phyloP scores from a whole-genome alignment of 192 early-diverging fungal species.

The Coemansia sp. region DNA sequence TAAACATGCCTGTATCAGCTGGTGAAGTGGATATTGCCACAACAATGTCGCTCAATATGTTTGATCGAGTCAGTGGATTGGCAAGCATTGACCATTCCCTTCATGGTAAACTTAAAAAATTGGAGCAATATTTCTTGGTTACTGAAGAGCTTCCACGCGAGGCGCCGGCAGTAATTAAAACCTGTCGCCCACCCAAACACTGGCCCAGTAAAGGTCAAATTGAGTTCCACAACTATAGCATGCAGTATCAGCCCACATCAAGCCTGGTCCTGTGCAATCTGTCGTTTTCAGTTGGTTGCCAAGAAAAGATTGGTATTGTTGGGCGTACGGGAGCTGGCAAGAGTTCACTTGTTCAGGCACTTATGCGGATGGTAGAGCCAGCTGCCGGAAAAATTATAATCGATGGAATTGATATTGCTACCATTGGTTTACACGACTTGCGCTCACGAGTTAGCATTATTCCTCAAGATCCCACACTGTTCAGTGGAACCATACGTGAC shows the following conservation, averaged over 20 bases:
- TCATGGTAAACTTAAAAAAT: not conserved
- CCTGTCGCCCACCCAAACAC: conserved; percentile 47
- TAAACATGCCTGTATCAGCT: not conserved
- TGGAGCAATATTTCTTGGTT: not conserved
- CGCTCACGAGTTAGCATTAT: conserved; percentile 63
- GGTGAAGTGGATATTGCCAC: conserved; percentile 14
- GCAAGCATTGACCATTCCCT: not conserved
- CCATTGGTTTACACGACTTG: conserved; percentile 60
- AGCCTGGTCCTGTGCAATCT: conserved; percentile 38
- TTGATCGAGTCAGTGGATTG: not conserved
- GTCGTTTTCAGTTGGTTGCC: conserved; percentile 55
- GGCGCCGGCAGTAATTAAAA: conserved; percentile 59
- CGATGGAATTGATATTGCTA: conserved; percentile 61
- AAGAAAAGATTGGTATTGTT: conserved; percentile 80
- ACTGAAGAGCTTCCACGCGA: conserved; percentile 42
- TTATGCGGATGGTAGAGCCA: conserved; percentile 70
- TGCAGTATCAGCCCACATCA: conserved; percentile 13
- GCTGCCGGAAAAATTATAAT: conserved; percentile 56
- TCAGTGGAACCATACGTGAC: conserved; percentile 63
- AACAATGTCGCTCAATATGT: not conserved
- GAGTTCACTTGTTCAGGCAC: conserved; percentile 57
- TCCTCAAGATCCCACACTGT: conserved; percentile 69
- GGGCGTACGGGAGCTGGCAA: conserved; percentile 84
- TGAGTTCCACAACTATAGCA: conserved; percentile 33
- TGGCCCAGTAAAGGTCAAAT: conserved; percentile 74